Base-by-base conservation (phyloP, 805 yeast species). In the Clavispora santaluciae region DNA sequence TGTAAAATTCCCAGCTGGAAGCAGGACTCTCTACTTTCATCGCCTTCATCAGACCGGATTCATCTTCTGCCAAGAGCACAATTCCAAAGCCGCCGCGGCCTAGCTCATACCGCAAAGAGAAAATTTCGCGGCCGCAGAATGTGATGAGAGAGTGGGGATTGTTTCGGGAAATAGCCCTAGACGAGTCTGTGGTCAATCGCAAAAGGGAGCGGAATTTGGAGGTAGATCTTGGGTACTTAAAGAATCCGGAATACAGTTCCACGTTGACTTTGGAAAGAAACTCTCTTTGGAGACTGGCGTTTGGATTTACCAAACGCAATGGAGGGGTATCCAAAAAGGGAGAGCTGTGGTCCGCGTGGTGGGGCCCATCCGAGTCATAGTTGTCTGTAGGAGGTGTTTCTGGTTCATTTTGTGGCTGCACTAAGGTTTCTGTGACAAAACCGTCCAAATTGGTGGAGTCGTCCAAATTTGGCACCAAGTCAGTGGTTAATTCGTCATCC, bases 21-120 rank as follows among this genome's bases (percentile, higher is more conserved):
- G 86, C 65, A 0, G 91, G 87, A 13, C 72, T 69, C 54, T 84
- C 88, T 11, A 83, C 75, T 55, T 89, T 89, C 39, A 89, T 61
- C 0, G 96, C 95, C 38, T 70, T 73, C 24, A 75, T 53, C 1
- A 61, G 55, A 1, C 86, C 87, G 7, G 61, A 57, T 45, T 76
- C 72, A 4, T 69, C 61, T 56, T 85, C 90, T 1, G 85, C 81
- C 17, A 87, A 63, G 55, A 79, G 87, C 0, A 87, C 95, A 2
- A 78, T 71, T 0, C 90, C 95, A 63, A 70, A 82, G 0, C 90
- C 93, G n/a, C 95, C 95, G 52, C 74, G 75, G 0, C 96, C 96
- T 10, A 89, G 61, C 51, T 78, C 76, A 36, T 67, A 64, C 21
- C 73, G 68, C 40, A 82, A 58, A 43, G 78, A 75, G 47, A 59